A percentile compares a stretch with the other conserved stretches of the same genome.
Evolutionary conservation across 495 filamentous ascomycete species (phyloP).

Genomic region (Annulohypoxylon nitens): DNA sequence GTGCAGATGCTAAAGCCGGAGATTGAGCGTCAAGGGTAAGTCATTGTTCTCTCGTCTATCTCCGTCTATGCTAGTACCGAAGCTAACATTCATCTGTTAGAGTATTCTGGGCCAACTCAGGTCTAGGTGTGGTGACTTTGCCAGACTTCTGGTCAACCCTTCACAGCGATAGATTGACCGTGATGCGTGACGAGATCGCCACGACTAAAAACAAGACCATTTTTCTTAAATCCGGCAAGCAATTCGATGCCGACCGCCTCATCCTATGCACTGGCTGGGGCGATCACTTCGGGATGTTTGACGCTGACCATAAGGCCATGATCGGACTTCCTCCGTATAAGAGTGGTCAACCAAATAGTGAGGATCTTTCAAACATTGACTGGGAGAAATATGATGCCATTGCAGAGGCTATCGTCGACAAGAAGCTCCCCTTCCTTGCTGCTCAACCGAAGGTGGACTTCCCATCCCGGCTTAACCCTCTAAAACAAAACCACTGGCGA

Average conservation of each 20-base stretch:
- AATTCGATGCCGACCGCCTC: constrained; percentile 45
- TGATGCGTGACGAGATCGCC: constrained; percentile 46
- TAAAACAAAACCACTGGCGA: neutral
- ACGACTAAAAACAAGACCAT: constrained; percentile 24
- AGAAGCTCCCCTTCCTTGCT: constrained; percentile 44
- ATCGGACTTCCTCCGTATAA: constrained; percentile 41
- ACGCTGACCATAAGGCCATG: constrained; percentile 36
- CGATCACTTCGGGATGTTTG: constrained; percentile 41
- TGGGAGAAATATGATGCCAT: constrained; percentile 37
- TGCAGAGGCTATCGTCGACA: constrained; percentile 46
- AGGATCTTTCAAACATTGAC: constrained; percentile 36
- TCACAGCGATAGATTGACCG: constrained; percentile 52
- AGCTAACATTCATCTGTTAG: constrained; percentile 20
- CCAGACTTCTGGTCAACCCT: constrained; percentile 56
- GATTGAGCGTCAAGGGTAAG: constrained; percentile 18
- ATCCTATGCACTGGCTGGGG: constrained; percentile 54
- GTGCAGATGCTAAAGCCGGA: constrained; percentile 19
- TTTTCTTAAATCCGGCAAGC: constrained; percentile 21
- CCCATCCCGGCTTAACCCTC: neutral
- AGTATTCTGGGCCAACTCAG: constrained; percentile 57
- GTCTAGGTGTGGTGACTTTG: constrained; percentile 54
- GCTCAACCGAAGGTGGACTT: neutral
- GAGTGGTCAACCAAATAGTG: neutral
- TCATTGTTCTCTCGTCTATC: neutral
- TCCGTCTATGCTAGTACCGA: neutral